A percentile compares a stretch with the other conserved stretches of the same genome.
These are phyloP conservation scores for Tuber borchii DNA, from an alignment of 495 filamentous ascomycete species.

Conservation along the genomic window DNA sequence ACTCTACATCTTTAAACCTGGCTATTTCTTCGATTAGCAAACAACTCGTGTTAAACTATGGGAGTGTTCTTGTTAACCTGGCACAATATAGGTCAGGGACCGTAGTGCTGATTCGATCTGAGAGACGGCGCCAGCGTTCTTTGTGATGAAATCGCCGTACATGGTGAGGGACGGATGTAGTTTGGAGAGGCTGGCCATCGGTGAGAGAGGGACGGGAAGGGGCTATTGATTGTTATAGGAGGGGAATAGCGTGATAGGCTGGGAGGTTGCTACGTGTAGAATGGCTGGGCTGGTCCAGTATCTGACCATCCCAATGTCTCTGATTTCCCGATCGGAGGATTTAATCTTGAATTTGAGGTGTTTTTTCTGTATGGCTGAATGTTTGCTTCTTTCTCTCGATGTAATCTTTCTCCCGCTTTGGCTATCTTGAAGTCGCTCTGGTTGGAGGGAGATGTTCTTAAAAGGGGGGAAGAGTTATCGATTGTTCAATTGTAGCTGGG, in stretches of 20 bases:
- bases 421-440: not conserved
- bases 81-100: constrained; percentile 90
- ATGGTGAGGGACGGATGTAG: constrained; percentile 45
- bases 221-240: constrained; percentile 34
- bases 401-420: not conserved
- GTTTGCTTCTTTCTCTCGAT: not conserved
- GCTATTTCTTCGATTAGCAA: constrained; percentile 47
- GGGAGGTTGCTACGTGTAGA: constrained; percentile 22
- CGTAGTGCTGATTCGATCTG: constrained; percentile 90
- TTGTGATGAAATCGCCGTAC: constrained; percentile 88
- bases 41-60: constrained; percentile 14
- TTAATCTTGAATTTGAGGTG: not conserved
- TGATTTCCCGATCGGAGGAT: constrained; percentile 3
- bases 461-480: not conserved
- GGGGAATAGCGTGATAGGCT: constrained; percentile 17
- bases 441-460: not conserved
- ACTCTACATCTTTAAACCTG: constrained; percentile 85
- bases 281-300: constrained; percentile 32
- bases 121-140: constrained; percentile 81
- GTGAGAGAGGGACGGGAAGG: constrained; percentile 26
- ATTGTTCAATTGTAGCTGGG: not conserved
- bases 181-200: constrained; percentile 37
- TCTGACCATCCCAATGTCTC: constrained; percentile 15
- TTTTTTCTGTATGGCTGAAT: not conserved
- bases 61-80: constrained; percentile 52